Evolutionary conservation across 495 filamentous ascomycete species (phyloP).

Genomic region (Hypoxylon crocopeplum): DNA sequence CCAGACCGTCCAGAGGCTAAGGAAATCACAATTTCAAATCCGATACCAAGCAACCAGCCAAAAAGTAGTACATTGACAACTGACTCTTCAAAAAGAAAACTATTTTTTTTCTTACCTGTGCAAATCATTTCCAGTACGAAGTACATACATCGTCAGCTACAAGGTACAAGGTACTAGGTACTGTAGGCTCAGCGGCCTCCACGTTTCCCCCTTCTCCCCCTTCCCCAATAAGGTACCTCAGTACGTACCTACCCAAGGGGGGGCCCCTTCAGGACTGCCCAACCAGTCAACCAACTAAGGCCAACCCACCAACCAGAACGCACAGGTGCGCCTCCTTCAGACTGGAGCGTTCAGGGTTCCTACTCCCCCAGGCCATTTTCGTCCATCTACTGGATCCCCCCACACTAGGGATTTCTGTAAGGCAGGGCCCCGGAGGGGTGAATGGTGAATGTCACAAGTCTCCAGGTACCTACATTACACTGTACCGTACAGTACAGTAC

Average conservation of each 20-base stretch:
- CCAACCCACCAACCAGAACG: constrained; percentile 23
- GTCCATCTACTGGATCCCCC: constrained; percentile 37
- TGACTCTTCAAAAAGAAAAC: constrained; percentile 2
- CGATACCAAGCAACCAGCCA: constrained; percentile 1
- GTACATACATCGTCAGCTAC: background rate
- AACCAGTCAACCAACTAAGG: constrained; percentile 19
- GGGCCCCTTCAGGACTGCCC: constrained; percentile 26
- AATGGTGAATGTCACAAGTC: constrained; percentile 34
- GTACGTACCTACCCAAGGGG: constrained; percentile 5
- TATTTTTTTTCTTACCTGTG: constrained; percentile 7
- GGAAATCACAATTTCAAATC: constrained; percentile 11
- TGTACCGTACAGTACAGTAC: constrained; percentile 25
- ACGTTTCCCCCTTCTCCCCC: constrained; percentile 36
- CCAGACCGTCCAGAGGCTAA: constrained; percentile 23
- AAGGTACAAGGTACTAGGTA: background rate
- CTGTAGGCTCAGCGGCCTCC: constrained; percentile 35
- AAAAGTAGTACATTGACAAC: constrained; percentile 7
- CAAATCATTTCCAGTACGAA: constrained; percentile 31
- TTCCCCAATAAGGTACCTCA: constrained; percentile 27
- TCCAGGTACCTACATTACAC: constrained; percentile 5
- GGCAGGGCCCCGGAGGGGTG: constrained; percentile 34
- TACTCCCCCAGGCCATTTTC: constrained; percentile 41
- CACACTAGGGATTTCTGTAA: constrained; percentile 37
- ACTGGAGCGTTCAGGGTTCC: constrained; percentile 34
- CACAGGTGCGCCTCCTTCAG: constrained; percentile 30